phyloP scores from a whole-genome alignment of 2,329 filamentous ascomycete genomes.

The Aspergillus transmontanensis region DNA sequence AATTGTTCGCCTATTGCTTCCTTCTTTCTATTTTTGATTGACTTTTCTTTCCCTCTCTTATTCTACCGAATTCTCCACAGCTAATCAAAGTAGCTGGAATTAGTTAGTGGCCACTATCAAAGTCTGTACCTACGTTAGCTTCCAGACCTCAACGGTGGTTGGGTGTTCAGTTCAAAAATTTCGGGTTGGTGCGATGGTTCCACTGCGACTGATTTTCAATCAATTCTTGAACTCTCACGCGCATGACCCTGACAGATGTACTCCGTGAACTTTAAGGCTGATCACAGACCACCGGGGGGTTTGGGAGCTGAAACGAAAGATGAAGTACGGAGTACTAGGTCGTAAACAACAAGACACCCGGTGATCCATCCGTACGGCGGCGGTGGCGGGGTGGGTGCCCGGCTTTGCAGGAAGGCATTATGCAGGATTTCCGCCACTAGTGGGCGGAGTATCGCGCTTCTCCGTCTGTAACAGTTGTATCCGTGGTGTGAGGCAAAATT shows the following conservation, averaged over 20 bases:
- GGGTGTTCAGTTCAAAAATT: constrained; percentile 2
- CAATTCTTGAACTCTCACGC: neutral
- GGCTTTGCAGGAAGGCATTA: neutral
- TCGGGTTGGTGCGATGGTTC: neutral
- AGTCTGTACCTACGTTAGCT: constrained; percentile 16
- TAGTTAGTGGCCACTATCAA: constrained; percentile 9
- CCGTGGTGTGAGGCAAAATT: neutral
- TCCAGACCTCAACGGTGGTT: constrained; percentile 8
- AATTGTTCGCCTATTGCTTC: neutral
- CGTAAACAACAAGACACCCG: neutral
- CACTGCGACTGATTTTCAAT: neutral
- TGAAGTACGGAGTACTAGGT: neutral
- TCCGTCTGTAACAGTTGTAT: constrained; percentile 8
- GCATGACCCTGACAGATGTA: neutral
- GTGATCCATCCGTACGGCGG: neutral
- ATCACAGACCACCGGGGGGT: neutral
- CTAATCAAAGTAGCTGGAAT: constrained; percentile 5
- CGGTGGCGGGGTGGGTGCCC: neutral
- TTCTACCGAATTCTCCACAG: neutral
- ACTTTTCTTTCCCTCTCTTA: neutral
- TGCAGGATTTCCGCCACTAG: constrained; percentile 11
- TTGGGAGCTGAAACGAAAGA: neutral
- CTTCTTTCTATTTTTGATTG: neutral
- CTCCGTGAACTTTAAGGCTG: neutral
- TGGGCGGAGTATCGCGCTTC: constrained; percentile 6